phyloP scores from a whole-genome alignment of 1,139 yeast species.

The Magnusiomyces fungicola region DNA sequence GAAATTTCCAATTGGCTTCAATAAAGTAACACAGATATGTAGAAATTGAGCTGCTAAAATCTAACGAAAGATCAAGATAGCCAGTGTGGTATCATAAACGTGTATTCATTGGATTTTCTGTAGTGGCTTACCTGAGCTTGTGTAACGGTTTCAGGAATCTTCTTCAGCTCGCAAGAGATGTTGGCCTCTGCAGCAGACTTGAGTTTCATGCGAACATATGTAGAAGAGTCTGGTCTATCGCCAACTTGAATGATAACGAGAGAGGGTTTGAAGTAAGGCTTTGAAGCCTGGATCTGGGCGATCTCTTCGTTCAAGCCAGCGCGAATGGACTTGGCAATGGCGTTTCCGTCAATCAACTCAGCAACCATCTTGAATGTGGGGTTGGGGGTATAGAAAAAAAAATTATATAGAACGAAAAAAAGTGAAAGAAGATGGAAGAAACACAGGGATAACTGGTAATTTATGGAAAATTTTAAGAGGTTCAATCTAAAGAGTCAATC shows the following conservation, averaged over 20 bases:
- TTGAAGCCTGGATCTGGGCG: constrained; percentile 43
- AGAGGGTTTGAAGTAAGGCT: constrained; percentile 64
- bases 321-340: constrained; percentile 45
- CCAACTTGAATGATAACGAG: constrained; percentile 89
- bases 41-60: neutral
- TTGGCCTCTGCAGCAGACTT: constrained; percentile 83
- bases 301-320: constrained; percentile 42
- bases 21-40: neutral
- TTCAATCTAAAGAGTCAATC: no score
- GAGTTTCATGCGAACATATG: constrained; percentile 92
- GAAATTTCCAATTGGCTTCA: no score
- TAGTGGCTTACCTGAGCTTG: constrained; percentile 31
- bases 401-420: no score
- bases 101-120: no score
- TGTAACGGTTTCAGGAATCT: constrained; percentile 49
- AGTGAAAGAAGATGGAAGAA: neutral
- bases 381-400: no score
- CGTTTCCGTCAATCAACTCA: constrained; percentile 55
- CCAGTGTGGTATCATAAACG: no score
- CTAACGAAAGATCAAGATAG: constrained; percentile 8
- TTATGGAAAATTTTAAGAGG: no score
- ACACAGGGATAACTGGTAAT: no score
- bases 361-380: constrained; percentile 29
- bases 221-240: constrained; percentile 77
- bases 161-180: constrained; percentile 61